Evolutionary conservation across 805 yeast species (phyloP).

Genomic region (Pichia scutulata): DNA sequence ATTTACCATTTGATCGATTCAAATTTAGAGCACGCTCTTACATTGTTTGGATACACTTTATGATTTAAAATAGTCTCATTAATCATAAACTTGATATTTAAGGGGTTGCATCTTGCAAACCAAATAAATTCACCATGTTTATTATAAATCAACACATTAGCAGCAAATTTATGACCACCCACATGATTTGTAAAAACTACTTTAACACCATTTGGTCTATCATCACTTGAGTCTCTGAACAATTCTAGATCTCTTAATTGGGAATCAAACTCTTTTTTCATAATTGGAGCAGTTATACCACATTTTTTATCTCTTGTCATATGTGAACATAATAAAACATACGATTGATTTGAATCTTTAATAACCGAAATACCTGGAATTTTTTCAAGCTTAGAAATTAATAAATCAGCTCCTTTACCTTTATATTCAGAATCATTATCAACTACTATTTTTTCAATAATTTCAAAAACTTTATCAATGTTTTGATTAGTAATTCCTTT

Average conservation of each 20-base stretch:
- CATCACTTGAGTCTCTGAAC: conserved; percentile 71
- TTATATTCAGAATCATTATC: conserved; percentile 17
- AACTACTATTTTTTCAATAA: conserved; percentile 34
- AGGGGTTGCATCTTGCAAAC: conserved; percentile 82
- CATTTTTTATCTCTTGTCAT: conserved; percentile 86
- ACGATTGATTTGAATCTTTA: conserved; percentile 35
- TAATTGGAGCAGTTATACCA: conserved; percentile 87
- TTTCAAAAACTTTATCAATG: conserved; percentile 37
- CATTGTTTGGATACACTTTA: conserved; percentile 61
- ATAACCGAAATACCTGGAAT: conserved; percentile 30
- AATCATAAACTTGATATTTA: conserved; percentile 62
- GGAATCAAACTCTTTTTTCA: conserved; percentile 71
- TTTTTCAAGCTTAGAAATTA: conserved; percentile 9
- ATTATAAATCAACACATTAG: conserved; percentile 74
- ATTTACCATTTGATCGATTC: conserved; percentile 45
- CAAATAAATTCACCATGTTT: conserved; percentile 72
- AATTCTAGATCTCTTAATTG: conserved; percentile 64
- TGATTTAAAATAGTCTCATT: conserved; percentile 67
- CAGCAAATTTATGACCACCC: conserved; percentile 94
- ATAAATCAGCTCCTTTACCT: conserved; percentile 12
- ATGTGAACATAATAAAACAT: conserved; percentile 80
- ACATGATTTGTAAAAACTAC: conserved; percentile 76
- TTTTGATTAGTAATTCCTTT: conserved; percentile 38
- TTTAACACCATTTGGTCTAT: conserved; percentile 63
- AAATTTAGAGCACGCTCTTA: conserved; percentile 53